phyloP scores from a whole-genome alignment of 441 rosid genomes.

The Pelargonium cotyledonis region DNA sequence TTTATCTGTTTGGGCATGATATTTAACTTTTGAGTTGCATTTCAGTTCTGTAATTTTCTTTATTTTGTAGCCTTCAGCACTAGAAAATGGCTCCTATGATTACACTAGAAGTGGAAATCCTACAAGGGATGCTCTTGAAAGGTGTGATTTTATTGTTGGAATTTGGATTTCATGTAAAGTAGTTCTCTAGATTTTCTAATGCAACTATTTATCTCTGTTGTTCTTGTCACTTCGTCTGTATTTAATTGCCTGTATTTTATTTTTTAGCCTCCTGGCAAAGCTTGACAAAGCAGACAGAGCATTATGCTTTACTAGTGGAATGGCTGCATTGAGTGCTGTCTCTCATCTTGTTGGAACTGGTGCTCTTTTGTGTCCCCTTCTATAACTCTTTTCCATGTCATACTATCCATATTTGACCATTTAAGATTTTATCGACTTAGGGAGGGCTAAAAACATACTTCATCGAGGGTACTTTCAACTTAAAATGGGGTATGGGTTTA shows the following conservation, averaged over 20 bases:
- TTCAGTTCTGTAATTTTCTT: constrained; percentile 6
- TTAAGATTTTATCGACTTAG: too few species aligned
- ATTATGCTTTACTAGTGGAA: constrained; percentile 94
- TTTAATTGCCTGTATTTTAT: constrained; percentile 15
- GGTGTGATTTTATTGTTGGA: constrained; percentile 30
- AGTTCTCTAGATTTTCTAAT: constrained; percentile 1
- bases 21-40: not conserved
- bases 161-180: not conserved
- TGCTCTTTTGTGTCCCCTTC: constrained; percentile 19
- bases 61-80: constrained; percentile 61
- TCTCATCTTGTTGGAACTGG: constrained; percentile 65
- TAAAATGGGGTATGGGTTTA: too few species aligned
- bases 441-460: too few species aligned
- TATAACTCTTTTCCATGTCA: not conserved
- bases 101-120: constrained; percentile 98
- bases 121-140: constrained; percentile 76
- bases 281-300: constrained; percentile 93
- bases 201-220: constrained; percentile 3
- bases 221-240: not conserved
- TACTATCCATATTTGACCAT: too few species aligned
- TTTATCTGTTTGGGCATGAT: not conserved
- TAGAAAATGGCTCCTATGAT: constrained; percentile 75
- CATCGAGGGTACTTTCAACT: too few species aligned
- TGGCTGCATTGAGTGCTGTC: constrained; percentile 93
- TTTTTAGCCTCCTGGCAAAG: constrained; percentile 73